A percentile compares a stretch with the other conserved stretches of the same genome.
These are phyloP conservation scores for Lactarius deliciosus DNA, from an alignment of 768 basidiomycete genomes.

Conservation along the genomic window DNA sequence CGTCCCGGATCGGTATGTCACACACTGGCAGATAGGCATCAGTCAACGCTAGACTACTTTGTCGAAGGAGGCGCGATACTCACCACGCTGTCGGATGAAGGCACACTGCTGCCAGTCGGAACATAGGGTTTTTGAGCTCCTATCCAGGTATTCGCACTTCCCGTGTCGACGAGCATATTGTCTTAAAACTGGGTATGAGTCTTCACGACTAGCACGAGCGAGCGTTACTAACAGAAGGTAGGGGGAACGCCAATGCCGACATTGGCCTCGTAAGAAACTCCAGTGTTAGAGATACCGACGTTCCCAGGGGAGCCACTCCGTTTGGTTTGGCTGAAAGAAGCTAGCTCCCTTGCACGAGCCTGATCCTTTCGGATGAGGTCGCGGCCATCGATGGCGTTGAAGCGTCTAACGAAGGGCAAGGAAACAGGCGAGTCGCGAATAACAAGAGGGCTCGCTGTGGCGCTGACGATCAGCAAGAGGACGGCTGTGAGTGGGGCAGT, in stretches of 20 bases:
- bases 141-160: slow-evolving; percentile 13
- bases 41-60: not conserved
- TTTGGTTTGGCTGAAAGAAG: slow-evolving; percentile 35
- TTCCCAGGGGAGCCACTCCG: slow-evolving; percentile 32
- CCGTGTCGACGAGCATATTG: slow-evolving; percentile 5
- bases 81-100: not conserved
- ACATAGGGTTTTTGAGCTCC: slow-evolving; percentile 3
- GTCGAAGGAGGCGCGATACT: not conserved
- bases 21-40: slow-evolving; percentile 7
- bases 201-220: too few relatives aligned
- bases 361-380: slow-evolving; percentile 54
- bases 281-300: slow-evolving; percentile 45
- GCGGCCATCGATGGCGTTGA: slow-evolving; percentile 50
- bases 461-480: slow-evolving; percentile 28
- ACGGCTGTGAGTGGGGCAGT: slow-evolving; percentile 31
- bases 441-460: slow-evolving; percentile 32
- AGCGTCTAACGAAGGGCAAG: slow-evolving; percentile 50
- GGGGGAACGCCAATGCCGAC: slow-evolving; percentile 53
- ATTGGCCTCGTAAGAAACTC: slow-evolving; percentile 42
- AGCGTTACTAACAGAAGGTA: slow-evolving; percentile 45
- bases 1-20: slow-evolving; percentile 15
- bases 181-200: not conserved
- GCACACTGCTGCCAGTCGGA: not conserved
- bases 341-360: slow-evolving; percentile 47
- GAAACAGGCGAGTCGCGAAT: slow-evolving; percentile 34